These are phyloP conservation scores for Oenanthe sinensis DNA, from an alignment of 129 eudicot species.

Conservation along the genomic window DNA sequence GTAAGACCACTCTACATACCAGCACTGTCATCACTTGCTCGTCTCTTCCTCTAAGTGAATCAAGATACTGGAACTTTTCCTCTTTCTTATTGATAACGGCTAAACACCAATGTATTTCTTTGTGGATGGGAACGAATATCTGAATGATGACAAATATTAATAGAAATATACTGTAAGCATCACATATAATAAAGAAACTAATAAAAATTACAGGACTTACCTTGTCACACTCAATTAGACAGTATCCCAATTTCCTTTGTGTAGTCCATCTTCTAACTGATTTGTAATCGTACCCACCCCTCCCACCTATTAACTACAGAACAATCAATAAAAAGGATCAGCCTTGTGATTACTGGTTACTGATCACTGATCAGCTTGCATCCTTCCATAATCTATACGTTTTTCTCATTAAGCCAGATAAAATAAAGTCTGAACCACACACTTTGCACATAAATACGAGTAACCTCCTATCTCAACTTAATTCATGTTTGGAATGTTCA, in stretches of 20 bases:
- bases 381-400: background rate
- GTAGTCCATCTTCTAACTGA: conserved; percentile 92
- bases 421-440: background rate
- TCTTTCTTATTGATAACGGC: conserved; percentile 20
- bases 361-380: background rate
- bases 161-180: background rate
- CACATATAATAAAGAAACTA: background rate
- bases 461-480: background rate
- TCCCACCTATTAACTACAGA: conserved; percentile 62
- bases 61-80: conserved; percentile 68
- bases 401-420: background rate
- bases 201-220: conserved; percentile 24
- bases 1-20: conserved; percentile 38
- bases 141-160: conserved; percentile 16
- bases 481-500: background rate
- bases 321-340: background rate
- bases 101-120: conserved; percentile 20
- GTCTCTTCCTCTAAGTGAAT: conserved; percentile 30
- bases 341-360: background rate
- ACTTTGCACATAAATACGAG: background rate
- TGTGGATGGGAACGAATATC: conserved; percentile 26
- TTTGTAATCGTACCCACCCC: conserved; percentile 68
- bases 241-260: conserved; percentile 76
- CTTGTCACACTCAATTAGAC: conserved; percentile 85
- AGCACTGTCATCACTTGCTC: conserved; percentile 45